A percentile compares a stretch with the other conserved stretches of the same genome.
Conservation (phyloP, 2,329 filamentous ascomycete species). For the Sphaerulina populicola region DNA sequence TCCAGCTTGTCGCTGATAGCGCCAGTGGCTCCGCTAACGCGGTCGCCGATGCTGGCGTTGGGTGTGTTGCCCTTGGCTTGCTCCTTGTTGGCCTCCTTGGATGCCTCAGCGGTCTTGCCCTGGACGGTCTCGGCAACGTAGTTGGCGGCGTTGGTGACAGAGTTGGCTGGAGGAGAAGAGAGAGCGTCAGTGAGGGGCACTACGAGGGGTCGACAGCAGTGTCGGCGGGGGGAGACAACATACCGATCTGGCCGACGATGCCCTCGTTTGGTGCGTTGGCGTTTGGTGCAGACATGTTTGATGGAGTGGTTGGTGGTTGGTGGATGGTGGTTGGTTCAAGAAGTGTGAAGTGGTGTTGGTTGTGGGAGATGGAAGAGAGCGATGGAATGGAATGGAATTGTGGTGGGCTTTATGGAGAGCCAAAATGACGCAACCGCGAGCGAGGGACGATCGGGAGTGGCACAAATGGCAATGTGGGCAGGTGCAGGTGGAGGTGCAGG, state of each 20-base stretch:
- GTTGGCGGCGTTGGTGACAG: conserved; percentile 50
- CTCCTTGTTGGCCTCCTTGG: conserved; percentile 62
- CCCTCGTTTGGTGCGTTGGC: conserved; percentile 38
- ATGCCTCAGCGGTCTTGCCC: conserved; percentile 48
- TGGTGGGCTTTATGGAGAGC: background rate
- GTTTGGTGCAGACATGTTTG: conserved; percentile 41
- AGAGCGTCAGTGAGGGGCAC: background rate
- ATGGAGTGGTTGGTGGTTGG: conserved; percentile 11
- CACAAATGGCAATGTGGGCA: too few relatives aligned
- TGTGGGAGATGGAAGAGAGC: background rate
- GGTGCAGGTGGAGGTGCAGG: too few relatives aligned
- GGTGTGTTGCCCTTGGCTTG: conserved; percentile 51
- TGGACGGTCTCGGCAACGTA: conserved; percentile 60
- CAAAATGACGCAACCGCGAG: background rate
- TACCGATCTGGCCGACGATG: conserved; percentile 35
- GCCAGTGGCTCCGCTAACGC: conserved; percentile 47
- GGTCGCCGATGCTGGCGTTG: conserved; percentile 44
- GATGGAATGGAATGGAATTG: background rate
- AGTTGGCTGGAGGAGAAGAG: conserved; percentile 26
- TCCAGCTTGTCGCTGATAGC: conserved; percentile 48
- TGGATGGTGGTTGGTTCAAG: conserved; percentile 12
- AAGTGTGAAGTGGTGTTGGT: too few relatives aligned
- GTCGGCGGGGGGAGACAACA: background rate
- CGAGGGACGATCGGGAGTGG: background rate
- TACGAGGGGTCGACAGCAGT: background rate